These are phyloP conservation scores for Lepidium sativum DNA, from an alignment of 345 rosid genomes.

Conservation along the genomic window DNA sequence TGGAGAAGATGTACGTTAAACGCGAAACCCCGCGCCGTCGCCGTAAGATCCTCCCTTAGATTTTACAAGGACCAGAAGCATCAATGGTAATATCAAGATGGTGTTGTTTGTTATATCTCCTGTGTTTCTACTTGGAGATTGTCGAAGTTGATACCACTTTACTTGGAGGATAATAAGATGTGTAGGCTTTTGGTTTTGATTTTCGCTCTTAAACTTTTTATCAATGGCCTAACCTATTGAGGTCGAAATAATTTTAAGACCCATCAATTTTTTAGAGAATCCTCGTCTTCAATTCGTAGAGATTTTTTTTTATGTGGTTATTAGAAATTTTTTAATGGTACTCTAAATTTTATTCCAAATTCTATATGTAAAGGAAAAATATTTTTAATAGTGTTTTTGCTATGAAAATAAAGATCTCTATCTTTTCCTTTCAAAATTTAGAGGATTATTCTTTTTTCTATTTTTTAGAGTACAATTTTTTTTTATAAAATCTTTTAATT, in stretches of 20 bases:
- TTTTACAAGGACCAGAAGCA: background rate
- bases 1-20: constrained; percentile 72
- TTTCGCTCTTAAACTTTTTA: constrained; percentile 12
- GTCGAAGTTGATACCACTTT: too few species aligned
- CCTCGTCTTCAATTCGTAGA: background rate
- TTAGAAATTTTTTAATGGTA: too few species aligned
- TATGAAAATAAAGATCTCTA: too few species aligned
- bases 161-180: too few species aligned
- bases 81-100: background rate
- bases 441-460: too few species aligned
- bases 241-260: constrained; percentile 15
- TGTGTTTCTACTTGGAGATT: background rate
- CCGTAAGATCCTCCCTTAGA: constrained; percentile 69
- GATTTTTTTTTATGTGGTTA: too few species aligned
- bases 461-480: too few species aligned
- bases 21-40: constrained; percentile 83
- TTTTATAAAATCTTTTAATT: too few species aligned
- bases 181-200: constrained; percentile 15
- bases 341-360: too few species aligned
- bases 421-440: too few species aligned
- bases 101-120: background rate
- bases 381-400: too few species aligned
- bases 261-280: background rate
- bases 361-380: too few species aligned
- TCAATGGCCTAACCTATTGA: constrained; percentile 4